Percentiles rank a stretch among this genome's conserved stretches.
These are phyloP conservation scores for Trichoderma guizhouense DNA, from an alignment of 2,329 filamentous ascomycete genomes.

Conservation along the genomic window DNA sequence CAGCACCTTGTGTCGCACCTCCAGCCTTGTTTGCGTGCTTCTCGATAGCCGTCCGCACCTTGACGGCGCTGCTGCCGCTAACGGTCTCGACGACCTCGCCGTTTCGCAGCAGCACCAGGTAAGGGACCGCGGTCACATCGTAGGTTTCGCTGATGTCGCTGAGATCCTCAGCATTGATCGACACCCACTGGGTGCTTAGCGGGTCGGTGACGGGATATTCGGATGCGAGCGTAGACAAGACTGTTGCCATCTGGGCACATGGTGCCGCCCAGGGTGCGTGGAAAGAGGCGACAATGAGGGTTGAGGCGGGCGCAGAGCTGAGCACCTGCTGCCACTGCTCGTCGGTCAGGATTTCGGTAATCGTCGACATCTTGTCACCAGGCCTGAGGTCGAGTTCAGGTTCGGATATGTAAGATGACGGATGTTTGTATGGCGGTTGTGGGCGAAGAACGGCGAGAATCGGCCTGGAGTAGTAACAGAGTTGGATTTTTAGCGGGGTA, in stretches of 20 bases:
- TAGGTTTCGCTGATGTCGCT: constrained; percentile 89
- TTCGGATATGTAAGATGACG: neutral
- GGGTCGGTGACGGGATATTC: constrained; percentile 73
- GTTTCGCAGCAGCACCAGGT: constrained; percentile 76
- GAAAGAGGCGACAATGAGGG: constrained; percentile 86
- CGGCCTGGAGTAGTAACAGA: neutral
- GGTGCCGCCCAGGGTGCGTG: constrained; percentile 96
- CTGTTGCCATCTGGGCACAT: constrained; percentile 87
- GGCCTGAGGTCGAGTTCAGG: neutral
- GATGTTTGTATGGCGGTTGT: neutral
- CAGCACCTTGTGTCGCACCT: constrained; percentile 34
- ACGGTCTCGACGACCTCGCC: constrained; percentile 77
- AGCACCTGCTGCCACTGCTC: constrained; percentile 69
- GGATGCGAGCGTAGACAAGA: constrained; percentile 79
- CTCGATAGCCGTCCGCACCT: constrained; percentile 83
- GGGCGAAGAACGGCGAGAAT: constrained; percentile 7
- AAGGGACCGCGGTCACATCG: constrained; percentile 92
- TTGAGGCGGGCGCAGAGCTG: constrained; percentile 61
- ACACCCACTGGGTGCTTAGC: constrained; percentile 73
- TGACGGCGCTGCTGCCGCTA: constrained; percentile 83
- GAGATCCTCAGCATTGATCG: constrained; percentile 91
- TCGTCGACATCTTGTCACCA: constrained; percentile 60
- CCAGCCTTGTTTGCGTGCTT: constrained; percentile 59
- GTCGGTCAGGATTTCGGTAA: constrained; percentile 73
- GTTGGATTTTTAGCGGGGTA: constrained; percentile 21